Percentiles rank a stretch among this genome's conserved stretches.
Evolutionary conservation across 352 stramenopile genomes (phyloP).

Genomic region (Phytophthora agathidicida): DNA sequence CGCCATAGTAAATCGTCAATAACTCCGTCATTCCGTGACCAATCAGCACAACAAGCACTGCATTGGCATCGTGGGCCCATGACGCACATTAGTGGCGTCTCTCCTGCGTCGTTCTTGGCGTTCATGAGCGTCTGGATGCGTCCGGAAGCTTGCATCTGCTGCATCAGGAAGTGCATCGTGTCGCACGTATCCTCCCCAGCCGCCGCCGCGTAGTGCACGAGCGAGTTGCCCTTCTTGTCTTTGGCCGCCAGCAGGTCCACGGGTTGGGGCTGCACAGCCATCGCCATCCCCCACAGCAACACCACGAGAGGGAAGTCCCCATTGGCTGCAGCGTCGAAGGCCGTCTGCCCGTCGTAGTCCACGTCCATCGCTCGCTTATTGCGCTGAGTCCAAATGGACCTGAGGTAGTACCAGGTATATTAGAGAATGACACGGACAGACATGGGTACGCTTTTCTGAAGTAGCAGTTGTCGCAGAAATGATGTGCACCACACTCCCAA

Average conservation of each 20-base stretch:
- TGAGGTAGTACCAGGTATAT: constrained; percentile 3
- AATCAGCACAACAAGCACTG: background rate
- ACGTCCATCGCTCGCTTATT: constrained; percentile 59
- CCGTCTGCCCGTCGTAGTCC: constrained; percentile 75
- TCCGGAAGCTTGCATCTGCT: constrained; percentile 56
- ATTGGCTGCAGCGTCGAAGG: constrained; percentile 75
- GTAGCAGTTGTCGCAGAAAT: constrained; percentile 10
- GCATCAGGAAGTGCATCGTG: constrained; percentile 83
- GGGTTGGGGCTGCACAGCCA: constrained; percentile 60
- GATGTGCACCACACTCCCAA: constrained; percentile 20
- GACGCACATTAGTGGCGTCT: constrained; percentile 78
- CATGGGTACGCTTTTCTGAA: constrained; percentile 7
- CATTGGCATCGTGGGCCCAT: background rate
- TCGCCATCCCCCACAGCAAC: constrained; percentile 85
- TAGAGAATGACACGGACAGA: background rate
- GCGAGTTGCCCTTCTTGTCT: constrained; percentile 56
- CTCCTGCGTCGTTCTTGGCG: constrained; percentile 55
- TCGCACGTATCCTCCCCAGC: constrained; percentile 51
- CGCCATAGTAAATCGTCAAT: constrained; percentile 12
- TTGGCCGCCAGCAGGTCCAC: constrained; percentile 54
- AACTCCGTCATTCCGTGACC: background rate
- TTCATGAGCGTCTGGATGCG: constrained; percentile 51
- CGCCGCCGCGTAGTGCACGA: constrained; percentile 71
- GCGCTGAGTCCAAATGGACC: background rate
- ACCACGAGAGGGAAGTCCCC: constrained; percentile 88